Percentiles rank a stretch among this genome's conserved stretches.
phyloP scores from a whole-genome alignment of 2,329 filamentous ascomycete genomes.

The Talaromyces islandicus region DNA sequence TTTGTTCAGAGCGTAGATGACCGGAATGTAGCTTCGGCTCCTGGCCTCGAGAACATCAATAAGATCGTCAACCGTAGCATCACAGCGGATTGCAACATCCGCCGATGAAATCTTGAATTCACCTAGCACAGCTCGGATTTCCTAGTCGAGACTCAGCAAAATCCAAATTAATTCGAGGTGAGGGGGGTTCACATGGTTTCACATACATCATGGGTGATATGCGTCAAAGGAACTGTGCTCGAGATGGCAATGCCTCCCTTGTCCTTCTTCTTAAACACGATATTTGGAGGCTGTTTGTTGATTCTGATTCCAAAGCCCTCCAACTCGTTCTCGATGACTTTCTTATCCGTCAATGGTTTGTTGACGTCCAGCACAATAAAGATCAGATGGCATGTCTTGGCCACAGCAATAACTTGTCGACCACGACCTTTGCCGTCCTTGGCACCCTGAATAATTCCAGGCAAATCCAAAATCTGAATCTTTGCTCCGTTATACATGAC shows the following conservation, averaged over 20 bases:
- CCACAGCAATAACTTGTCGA: slow-evolving; percentile 96
- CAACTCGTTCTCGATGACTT: slow-evolving; percentile 87
- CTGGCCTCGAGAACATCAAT: slow-evolving; percentile 95
- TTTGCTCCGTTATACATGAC: slow-evolving; percentile 95
- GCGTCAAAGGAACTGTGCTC: slow-evolving; percentile 83
- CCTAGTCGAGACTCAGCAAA: slow-evolving; percentile 35
- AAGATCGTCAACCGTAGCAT: slow-evolving; percentile 93
- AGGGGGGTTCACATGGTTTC: slow-evolving; percentile 13
- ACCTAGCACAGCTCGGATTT: slow-evolving; percentile 96
- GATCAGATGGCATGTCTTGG: slow-evolving; percentile 97
- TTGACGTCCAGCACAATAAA: slow-evolving; percentile 99
- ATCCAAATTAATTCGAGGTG: not conserved
- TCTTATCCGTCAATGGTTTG: slow-evolving; percentile 95
- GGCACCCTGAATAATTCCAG: slow-evolving; percentile 96
- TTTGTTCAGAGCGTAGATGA: slow-evolving; percentile 98
- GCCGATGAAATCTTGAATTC: slow-evolving; percentile 96
- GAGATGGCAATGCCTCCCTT: slow-evolving; percentile 96
- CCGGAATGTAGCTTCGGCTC: slow-evolving; percentile 94
- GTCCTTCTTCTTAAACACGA: slow-evolving; percentile 99
- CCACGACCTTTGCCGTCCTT: slow-evolving; percentile 97
- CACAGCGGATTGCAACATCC: slow-evolving; percentile 95
- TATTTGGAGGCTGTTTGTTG: slow-evolving; percentile 96
- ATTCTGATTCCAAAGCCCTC: slow-evolving; percentile 97
- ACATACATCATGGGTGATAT: slow-evolving; percentile 75
- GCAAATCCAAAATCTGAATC: slow-evolving; percentile 95